Base-by-base conservation (phyloP, 805 yeast genomes). In the Barnettozyma wickerhamii region DNA sequence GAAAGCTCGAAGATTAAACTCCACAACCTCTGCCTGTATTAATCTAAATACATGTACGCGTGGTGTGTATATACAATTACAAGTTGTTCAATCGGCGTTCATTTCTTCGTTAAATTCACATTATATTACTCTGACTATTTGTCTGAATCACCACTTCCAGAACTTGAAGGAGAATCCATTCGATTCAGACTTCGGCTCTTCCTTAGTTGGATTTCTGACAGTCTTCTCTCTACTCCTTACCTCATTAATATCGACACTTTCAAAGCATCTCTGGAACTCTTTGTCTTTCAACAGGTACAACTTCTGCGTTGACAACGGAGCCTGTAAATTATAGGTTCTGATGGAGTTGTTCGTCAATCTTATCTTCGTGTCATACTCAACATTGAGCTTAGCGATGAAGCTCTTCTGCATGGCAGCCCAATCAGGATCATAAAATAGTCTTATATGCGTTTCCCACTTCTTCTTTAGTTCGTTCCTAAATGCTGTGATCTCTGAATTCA, bases 301-400 rank as follows among this genome's bases (percentile, higher is more conserved):
- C 43, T 71, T 73, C 37, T 81, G 78, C 0, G 84, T 76, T 0
- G 80, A 62, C 35, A 72, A 47, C 0, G 86, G 86, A 0, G 86
- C 84, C 48, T 79, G 84, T 13, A 80, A 49, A 48, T 80, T 80
- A 50, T 79, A 80, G 0, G 80, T 74, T 12, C 85, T 59, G 10
- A 79, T 64, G 3, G 64, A 62, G 44, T 67, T 72, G 51, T 80
- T 80, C 33, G 78, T 50, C 7, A 60, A 44, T 4, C 53, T 52
- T 4, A 80, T 48, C 34, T 66, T 60, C 2, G 61, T 46, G 0
- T 59, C 56, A 28, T 42, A 46, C 53, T 59, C 36, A 49, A 45
- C 9, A 42, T 40, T 39, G 41, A 55, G 41, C 27, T 46, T 38
- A 13, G 28, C 38, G 12, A 41, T 46, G 40, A 51, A 56, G 7